Evolutionary conservation across 2,329 filamentous ascomycete genomes (phyloP).

Genomic region (Drechslerella stenobrocha): DNA sequence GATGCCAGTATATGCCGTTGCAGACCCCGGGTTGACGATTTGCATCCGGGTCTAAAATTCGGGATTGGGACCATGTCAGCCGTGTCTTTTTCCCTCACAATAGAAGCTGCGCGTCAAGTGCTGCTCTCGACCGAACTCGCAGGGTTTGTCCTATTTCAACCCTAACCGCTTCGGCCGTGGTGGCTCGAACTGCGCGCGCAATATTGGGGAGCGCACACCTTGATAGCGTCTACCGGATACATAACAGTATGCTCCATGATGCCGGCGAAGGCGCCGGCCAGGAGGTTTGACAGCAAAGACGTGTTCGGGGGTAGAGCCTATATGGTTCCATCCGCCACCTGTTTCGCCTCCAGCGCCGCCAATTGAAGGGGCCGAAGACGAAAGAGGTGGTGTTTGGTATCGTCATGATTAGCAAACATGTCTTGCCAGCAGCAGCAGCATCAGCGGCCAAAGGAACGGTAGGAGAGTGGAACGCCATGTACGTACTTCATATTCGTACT

Average conservation of each 20-base stretch:
- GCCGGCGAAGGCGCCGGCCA: conserved; percentile 92
- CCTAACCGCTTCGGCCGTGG: background rate
- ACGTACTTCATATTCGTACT: conserved; percentile 49
- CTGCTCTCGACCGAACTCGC: too few relatives aligned
- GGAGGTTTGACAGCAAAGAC: conserved; percentile 84
- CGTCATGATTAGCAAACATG: background rate
- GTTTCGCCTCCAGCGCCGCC: background rate
- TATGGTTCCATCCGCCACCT: conserved; percentile 4
- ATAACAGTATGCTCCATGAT: conserved; percentile 98
- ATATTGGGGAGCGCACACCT: conserved; percentile 64
- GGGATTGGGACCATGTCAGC: conserved; percentile 45
- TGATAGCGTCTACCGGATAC: conserved; percentile 97
- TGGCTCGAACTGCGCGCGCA: conserved; percentile 17
- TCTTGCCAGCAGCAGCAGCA: background rate
- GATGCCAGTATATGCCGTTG: conserved; percentile 83
- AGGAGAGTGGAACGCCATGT: background rate
- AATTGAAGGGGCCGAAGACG: conserved; percentile 2
- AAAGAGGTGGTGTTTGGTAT: background rate
- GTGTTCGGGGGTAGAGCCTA: conserved; percentile 47
- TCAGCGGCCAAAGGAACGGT: background rate
- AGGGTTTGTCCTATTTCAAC: background rate
- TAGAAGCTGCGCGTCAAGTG: background rate
- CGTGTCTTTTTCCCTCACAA: conserved; percentile 5
- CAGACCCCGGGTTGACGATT: conserved; percentile 80
- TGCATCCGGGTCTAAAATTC: conserved; percentile 87